Evolutionary conservation across 345 rosid genomes (phyloP).

Genomic region (Aquilaria malaccensis): DNA sequence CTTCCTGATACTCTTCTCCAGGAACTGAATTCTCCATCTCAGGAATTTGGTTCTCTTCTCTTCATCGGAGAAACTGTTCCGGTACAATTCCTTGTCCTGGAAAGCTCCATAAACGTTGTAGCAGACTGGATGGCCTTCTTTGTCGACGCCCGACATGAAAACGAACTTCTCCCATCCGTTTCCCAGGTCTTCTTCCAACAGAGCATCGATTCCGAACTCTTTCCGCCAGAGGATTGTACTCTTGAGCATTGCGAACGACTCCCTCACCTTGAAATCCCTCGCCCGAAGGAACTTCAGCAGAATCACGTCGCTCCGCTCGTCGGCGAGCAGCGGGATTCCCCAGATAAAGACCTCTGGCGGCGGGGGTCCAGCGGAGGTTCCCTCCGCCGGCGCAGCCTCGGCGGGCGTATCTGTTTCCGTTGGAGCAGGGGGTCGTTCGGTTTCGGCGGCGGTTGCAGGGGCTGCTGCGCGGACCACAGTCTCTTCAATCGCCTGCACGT

Average conservation of each 20-base stretch:
- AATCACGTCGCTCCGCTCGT: slow-evolving; percentile 49
- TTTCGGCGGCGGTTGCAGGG: slow-evolving; percentile 21
- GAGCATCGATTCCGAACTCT: slow-evolving; percentile 44
- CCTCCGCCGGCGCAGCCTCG: slow-evolving; percentile 10
- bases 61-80: slow-evolving; percentile 42
- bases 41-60: slow-evolving; percentile 65
- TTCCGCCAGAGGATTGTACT: slow-evolving; percentile 50
- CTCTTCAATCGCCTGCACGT: slow-evolving; percentile 82
- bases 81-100: slow-evolving; percentile 51
- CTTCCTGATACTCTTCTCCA: slow-evolving; percentile 70
- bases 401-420: slow-evolving; percentile 9
- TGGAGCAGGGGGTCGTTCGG: slow-evolving; percentile 14
- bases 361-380: slow-evolving; percentile 15
- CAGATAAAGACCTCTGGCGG: slow-evolving; percentile 31
- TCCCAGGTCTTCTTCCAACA: slow-evolving; percentile 57
- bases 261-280: slow-evolving; percentile 56
- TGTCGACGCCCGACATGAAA: slow-evolving; percentile 63
- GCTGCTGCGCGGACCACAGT: slow-evolving; percentile 41
- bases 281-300: slow-evolving; percentile 59
- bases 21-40: slow-evolving; percentile 75
- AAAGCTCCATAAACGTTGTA: slow-evolving; percentile 80
- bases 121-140: slow-evolving; percentile 79
- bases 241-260: slow-evolving; percentile 49
- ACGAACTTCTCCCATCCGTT: slow-evolving; percentile 63
- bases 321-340: slow-evolving; percentile 50